Evolutionary conservation across 2,329 filamentous ascomycete genomes (phyloP).

Genomic region (Thelonectria discophora): DNA sequence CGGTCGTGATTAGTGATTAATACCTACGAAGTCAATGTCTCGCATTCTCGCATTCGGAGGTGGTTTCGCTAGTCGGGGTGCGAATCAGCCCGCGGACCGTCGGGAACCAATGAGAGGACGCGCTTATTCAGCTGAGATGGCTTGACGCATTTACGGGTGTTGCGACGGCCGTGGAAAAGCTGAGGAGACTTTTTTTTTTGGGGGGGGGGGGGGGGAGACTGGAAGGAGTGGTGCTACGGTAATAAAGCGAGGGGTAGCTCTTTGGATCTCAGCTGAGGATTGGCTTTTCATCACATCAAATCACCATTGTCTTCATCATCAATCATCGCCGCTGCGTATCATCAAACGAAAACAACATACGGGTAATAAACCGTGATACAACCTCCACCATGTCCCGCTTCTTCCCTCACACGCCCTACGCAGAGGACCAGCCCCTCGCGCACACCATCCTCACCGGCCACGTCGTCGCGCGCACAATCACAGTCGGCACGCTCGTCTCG

Average conservation of each 20-base stretch:
- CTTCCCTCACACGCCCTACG: constrained; percentile 64
- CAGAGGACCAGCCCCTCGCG: constrained; percentile 68
- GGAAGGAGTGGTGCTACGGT: background rate
- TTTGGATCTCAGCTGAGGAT: no score
- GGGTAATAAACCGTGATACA: no score
- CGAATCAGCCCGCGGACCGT: constrained; percentile 28
- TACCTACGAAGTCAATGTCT: background rate
- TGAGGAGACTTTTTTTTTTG: constrained; percentile 3
- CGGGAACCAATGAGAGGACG: constrained; percentile 27
- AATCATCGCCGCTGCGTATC: background rate
- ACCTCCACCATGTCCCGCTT: constrained; percentile 59
- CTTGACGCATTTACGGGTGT: constrained; percentile 8
- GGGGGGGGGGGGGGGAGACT: background rate
- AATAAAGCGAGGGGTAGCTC: background rate
- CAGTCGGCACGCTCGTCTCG: constrained; percentile 61
- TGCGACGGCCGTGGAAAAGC: constrained; percentile 13
- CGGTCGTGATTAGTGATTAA: background rate
- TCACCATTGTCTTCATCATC: background rate
- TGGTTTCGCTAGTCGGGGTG: constrained; percentile 20
- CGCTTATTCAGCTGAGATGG: constrained; percentile 35
- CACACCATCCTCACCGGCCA: constrained; percentile 67
- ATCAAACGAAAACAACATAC: no score
- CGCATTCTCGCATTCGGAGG: background rate
- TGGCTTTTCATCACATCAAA: no score
- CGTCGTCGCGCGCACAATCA: constrained; percentile 65